Conservation (phyloP, 75 land plant genomes). For the Pinus albicaulis region DNA sequence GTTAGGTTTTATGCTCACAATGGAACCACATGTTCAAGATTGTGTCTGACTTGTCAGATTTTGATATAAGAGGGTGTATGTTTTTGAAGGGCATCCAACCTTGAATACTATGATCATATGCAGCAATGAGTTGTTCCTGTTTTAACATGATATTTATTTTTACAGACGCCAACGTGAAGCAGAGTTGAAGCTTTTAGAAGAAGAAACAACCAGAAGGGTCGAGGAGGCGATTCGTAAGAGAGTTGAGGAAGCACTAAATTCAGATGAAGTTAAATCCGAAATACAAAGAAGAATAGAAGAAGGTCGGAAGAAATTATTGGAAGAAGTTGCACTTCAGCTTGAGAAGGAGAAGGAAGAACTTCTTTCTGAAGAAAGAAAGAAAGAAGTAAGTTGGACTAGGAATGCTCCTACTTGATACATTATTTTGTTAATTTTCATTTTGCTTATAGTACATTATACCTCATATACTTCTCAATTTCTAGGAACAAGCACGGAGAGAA, state of each 20-base stretch:
- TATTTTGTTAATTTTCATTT: too few relatives aligned
- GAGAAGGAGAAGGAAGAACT: constrained; percentile 89
- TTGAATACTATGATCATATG: constrained; percentile 3
- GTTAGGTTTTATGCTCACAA: constrained; percentile 13
- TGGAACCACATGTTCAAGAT: constrained; percentile 2
- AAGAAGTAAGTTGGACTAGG: constrained; percentile 48
- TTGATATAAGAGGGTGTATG: neutral
- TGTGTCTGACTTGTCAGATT: constrained; percentile 4
- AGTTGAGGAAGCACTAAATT: constrained; percentile 81
- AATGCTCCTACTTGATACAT: neutral
- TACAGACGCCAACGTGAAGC: constrained; percentile 92
- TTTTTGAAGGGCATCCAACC: neutral
- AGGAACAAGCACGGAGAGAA: constrained; percentile 86
- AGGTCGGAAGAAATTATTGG: constrained; percentile 73
- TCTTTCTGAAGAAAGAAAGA: constrained; percentile 68
- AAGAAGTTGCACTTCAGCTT: constrained; percentile 80
- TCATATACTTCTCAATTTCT: neutral
- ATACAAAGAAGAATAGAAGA: constrained; percentile 70
- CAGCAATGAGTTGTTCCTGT: neutral
- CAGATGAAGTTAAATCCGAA: constrained; percentile 74
- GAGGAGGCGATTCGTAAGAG: constrained; percentile 88
- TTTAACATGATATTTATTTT: constrained; percentile 8
- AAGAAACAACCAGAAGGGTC: constrained; percentile 88
- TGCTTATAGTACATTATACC: neutral
- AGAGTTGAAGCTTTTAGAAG: constrained; percentile 83